Evolutionary conservation across 345 rosid species (phyloP).

Genomic region (Angophora floribunda): DNA sequence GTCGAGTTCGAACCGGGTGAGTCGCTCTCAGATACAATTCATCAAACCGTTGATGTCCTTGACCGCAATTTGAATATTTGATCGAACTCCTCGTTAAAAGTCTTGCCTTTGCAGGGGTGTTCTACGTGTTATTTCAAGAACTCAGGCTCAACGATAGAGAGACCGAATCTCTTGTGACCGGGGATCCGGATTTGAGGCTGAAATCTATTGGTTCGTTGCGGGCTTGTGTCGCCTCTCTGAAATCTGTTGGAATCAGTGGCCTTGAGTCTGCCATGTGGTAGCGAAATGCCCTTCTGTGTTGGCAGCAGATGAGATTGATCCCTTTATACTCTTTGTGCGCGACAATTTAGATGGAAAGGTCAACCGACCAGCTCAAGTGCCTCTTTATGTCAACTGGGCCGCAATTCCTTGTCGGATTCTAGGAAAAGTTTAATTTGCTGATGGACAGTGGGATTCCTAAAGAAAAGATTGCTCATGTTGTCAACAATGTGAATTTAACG

Average conservation of each 20-base stretch:
- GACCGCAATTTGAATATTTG: too few relatives aligned
- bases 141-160: constrained; percentile 15
- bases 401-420: constrained; percentile 34
- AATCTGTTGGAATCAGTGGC: constrained; percentile 38
- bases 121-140: constrained; percentile 24
- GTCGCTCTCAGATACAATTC: too few relatives aligned
- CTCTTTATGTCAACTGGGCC: constrained; percentile 28
- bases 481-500: constrained; percentile 47
- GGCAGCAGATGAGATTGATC: constrained; percentile 39
- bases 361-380: constrained; percentile 31
- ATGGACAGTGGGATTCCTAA: constrained; percentile 32
- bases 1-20: too few relatives aligned
- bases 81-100: neutral
- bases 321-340: constrained; percentile 26
- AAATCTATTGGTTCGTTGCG: neutral
- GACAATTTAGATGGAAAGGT: constrained; percentile 37
- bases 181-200: constrained; percentile 29
- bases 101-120: neutral
- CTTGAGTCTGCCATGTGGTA: constrained; percentile 34
- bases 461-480: constrained; percentile 34
- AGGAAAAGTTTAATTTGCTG: constrained; percentile 11
- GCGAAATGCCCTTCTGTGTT: constrained; percentile 35
- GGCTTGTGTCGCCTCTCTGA: constrained; percentile 30
- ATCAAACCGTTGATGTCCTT: too few relatives aligned
- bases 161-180: constrained; percentile 16